phyloP scores from a whole-genome alignment of 208 protist species.

The Acanthamoeba healyi region DNA sequence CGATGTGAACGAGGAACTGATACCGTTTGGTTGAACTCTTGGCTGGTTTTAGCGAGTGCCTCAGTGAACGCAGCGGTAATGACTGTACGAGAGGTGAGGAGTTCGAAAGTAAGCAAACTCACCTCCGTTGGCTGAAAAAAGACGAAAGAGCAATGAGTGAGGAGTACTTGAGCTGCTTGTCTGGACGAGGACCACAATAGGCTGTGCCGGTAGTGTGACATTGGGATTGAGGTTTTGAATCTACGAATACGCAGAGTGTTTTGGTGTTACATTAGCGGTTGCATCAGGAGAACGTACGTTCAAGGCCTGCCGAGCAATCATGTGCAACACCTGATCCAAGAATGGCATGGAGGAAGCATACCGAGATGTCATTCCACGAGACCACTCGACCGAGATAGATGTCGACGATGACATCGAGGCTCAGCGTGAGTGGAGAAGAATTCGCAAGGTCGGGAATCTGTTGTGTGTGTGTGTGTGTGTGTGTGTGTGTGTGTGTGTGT shows the following conservation, averaged over 20 bases:
- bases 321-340: too few species aligned
- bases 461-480: too few species aligned
- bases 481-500: too few species aligned
- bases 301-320: too few species aligned
- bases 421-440: background rate
- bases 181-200: background rate
- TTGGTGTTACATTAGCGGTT: background rate
- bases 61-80: background rate
- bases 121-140: too few species aligned
- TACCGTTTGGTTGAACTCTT: conserved; percentile 43
- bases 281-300: too few species aligned
- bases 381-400: conserved; percentile 39
- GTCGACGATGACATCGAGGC: conserved; percentile 34
- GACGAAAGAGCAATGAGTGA: background rate
- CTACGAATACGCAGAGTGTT: background rate
- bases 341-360: background rate
- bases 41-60: background rate
- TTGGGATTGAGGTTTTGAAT: conserved; percentile 11
- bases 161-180: background rate
- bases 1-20: background rate
- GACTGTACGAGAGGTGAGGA: background rate
- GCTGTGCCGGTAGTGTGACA: background rate
- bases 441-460: background rate
- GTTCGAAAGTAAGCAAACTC: too few species aligned
- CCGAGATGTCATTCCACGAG: background rate